A percentile compares a stretch with the other conserved stretches of the same genome.
Conservation (phyloP, 2,329 filamentous ascomycete genomes). For the Diplodia intermedia region DNA sequence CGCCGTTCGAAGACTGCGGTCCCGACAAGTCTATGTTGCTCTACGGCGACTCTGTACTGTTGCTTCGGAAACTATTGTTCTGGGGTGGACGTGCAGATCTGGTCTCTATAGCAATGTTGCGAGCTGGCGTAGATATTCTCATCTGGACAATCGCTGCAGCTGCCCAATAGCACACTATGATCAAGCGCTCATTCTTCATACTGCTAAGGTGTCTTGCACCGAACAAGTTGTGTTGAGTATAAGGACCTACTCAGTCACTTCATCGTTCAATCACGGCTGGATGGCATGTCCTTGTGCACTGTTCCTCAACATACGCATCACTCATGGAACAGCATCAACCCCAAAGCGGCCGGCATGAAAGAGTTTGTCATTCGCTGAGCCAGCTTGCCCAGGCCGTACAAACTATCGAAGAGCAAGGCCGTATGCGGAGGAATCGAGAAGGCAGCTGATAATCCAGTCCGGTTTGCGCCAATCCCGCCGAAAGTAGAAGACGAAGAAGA, state of each 20-base stretch:
- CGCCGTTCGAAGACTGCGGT: no score
- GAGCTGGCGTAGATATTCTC: rapidly evolving
- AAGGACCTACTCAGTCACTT: background rate
- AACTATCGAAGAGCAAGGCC: background rate
- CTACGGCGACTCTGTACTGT: no score
- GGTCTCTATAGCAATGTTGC: background rate
- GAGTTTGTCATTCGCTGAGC: background rate
- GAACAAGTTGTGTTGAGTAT: background rate
- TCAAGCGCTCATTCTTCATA: no score
- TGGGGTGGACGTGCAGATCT: background rate
- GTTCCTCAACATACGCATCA: background rate
- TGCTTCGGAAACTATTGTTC: background rate
- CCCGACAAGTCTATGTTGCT: no score
- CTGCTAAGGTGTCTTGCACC: background rate
- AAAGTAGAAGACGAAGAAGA: background rate
- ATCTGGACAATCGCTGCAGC: background rate
- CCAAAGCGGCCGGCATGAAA: background rate
- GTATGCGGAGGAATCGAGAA: background rate
- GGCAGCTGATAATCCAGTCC: background rate
- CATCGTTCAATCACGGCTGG: background rate
- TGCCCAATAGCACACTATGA: background rate
- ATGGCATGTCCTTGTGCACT: background rate
- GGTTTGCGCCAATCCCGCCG: background rate
- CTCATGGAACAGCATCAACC: background rate
- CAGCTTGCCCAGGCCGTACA: background rate